A percentile compares a stretch with the other conserved stretches of the same genome.
phyloP scores from a whole-genome alignment of 2,329 filamentous ascomycete genomes.

The Fusarium oxysporum region DNA sequence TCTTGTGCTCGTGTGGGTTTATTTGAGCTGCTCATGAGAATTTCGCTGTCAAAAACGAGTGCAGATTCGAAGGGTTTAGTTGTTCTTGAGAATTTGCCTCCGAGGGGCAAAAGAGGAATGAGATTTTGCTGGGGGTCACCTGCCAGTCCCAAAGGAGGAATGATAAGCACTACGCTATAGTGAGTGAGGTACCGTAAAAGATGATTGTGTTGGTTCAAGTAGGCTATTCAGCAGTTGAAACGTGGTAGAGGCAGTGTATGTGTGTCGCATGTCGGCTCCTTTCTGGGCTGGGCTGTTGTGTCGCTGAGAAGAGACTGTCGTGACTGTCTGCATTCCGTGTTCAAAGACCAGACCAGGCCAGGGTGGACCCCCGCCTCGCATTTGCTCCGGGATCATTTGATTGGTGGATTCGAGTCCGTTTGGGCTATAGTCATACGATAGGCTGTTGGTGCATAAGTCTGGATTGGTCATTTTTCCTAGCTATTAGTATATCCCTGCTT shows the following conservation, averaged over 20 bases:
- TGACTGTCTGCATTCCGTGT: background rate
- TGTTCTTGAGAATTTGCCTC: background rate
- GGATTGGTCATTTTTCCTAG: background rate
- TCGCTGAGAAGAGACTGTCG: background rate
- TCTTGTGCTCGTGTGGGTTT: slow-evolving; percentile 7
- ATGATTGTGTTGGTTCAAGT: background rate
- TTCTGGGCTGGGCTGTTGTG: background rate
- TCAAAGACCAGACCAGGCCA: background rate
- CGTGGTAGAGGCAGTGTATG: background rate
- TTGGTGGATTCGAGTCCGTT: background rate
- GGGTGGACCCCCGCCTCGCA: background rate
- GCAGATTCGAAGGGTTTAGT: background rate
- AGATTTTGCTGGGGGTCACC: background rate
- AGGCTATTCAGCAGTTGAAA: background rate
- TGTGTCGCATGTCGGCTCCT: background rate
- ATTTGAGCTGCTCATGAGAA: slow-evolving; percentile 13
- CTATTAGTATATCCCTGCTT: background rate
- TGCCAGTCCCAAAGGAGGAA: background rate
- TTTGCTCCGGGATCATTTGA: background rate
- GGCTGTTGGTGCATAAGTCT: background rate
- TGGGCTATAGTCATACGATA: background rate
- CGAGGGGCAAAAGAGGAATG: background rate
- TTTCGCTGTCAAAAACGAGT: background rate
- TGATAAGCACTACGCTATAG: background rate
- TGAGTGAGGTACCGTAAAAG: background rate